These are phyloP conservation scores for Colletotrichum chlorophyti DNA, from an alignment of 2,329 filamentous ascomycete species.

Conservation along the genomic window DNA sequence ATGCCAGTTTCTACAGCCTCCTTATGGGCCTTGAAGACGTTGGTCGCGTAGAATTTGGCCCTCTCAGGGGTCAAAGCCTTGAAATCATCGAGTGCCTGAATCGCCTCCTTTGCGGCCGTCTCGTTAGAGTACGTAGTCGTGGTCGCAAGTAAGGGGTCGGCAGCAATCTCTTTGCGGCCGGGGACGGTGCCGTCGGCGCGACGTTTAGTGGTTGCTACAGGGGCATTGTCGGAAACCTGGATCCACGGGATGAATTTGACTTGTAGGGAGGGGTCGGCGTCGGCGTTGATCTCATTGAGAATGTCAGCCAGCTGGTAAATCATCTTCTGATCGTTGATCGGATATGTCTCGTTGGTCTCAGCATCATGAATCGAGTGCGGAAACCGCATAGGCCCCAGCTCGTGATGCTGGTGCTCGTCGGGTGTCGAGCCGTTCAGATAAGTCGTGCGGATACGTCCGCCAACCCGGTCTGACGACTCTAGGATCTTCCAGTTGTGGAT, in stretches of 20 bases:
- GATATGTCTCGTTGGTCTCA: slow-evolving; percentile 47
- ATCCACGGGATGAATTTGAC: slow-evolving; percentile 51
- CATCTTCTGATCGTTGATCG: slow-evolving; percentile 49
- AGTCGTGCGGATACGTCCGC: slow-evolving; percentile 49
- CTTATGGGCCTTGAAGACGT: slow-evolving; percentile 40
- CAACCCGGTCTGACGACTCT: slow-evolving; percentile 47
- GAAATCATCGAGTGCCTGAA: slow-evolving; percentile 35
- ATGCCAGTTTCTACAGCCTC: slow-evolving; percentile 36
- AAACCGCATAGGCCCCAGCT: slow-evolving; percentile 54
- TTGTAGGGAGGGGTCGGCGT: slow-evolving; percentile 35
- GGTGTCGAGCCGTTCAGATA: slow-evolving; percentile 46
- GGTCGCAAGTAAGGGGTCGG: slow-evolving; percentile 29
- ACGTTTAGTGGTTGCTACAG: slow-evolving; percentile 32
- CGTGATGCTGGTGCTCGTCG: slow-evolving; percentile 36
- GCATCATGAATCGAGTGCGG: slow-evolving; percentile 46
- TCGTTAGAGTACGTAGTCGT: slow-evolving; percentile 33
- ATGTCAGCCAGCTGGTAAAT: slow-evolving; percentile 48
- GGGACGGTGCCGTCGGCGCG: slow-evolving; percentile 38
- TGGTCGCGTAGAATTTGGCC: slow-evolving; percentile 32
- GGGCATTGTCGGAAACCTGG: slow-evolving; percentile 43
- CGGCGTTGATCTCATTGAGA: slow-evolving; percentile 47
- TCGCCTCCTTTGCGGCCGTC: slow-evolving; percentile 33
- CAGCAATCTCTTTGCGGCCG: slow-evolving; percentile 32
- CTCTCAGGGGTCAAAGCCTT: slow-evolving; percentile 33
- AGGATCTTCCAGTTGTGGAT: slow-evolving; percentile 52